Evolutionary conservation across 108 stramenopile genomes (phyloP), one percentile per base, ranked within the genome.

Genomic region (Aurantiochytrium sp.): DNA sequence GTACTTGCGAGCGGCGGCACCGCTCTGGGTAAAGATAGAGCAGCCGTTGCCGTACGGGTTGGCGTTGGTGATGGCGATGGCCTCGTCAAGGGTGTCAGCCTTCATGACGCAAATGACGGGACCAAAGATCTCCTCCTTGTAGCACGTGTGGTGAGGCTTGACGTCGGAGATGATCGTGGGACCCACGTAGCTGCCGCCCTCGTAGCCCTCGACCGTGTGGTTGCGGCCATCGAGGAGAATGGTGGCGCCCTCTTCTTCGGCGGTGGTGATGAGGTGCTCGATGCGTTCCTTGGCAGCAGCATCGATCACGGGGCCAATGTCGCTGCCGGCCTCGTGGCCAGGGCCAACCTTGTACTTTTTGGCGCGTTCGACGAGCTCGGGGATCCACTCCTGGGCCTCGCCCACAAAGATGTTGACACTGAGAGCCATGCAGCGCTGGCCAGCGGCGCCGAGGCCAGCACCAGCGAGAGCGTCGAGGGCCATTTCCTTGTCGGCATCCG

Each of bases 341-440:
- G 94, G 89, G 25, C 96, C 96, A 18, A 98, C 96, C 89, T 93
- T 97, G 29, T 97, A 90, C 72, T 89, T 91, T 47, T 89, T 76
- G 5, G 93, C 93, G 58, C 73, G 88, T 44, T 58, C 59, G 21
- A 51, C 91, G 57, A 93, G 90, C 43, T 93, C 92, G 28, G 69
- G 58, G 19, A 91, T 92, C 91, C 91, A 93, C 28, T 89, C 87
- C 49, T 47, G 57, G 58, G 93, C 47, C 5, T 93, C 93, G 5
- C 97, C 97, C 14, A 99, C 98, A 71, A 98, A 91, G 51, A 98
- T 93, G 21, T 95, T 90, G 5, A 92, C 93, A 69, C 91, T 92
- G 23, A 98, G 88, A 53, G 98, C 97, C 98, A 99, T 99, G 91
- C 98, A 99, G 49, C 98, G 92, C 93, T 98, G 97, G 43, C 98